phyloP scores from a whole-genome alignment of 768 basidiomycete species.

The Lactarius akahatsu region DNA sequence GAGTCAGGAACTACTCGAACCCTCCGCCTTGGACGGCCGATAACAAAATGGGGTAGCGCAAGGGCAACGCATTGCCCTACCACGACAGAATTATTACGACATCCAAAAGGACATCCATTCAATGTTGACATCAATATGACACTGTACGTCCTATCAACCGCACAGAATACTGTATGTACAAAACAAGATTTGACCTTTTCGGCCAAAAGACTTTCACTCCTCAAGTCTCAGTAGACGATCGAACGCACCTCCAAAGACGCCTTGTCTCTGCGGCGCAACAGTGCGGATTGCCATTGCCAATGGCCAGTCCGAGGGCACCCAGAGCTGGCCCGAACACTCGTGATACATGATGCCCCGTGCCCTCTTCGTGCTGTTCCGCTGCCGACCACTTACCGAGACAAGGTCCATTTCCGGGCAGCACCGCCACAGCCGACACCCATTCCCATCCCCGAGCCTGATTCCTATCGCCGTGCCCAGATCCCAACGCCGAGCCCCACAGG shows the following conservation, averaged over 20 bases:
- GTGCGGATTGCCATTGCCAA: not conserved
- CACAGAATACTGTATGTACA: not conserved
- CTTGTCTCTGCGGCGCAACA: too few relatives aligned
- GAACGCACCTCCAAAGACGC: not conserved
- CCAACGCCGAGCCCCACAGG: not conserved
- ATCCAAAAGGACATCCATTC: not conserved
- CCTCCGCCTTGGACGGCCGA: not conserved
- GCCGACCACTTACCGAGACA: not conserved
- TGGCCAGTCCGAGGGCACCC: not conserved
- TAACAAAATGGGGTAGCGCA: not conserved
- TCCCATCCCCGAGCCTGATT: not conserved
- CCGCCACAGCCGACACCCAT: not conserved
- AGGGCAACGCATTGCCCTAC: not conserved
- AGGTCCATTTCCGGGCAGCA: not conserved
- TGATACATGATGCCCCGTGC: not conserved
- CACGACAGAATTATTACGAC: not conserved
- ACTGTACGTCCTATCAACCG: not conserved
- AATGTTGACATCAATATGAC: not conserved
- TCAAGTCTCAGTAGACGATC: not conserved
- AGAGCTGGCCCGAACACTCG: not conserved
- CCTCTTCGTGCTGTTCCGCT: not conserved
- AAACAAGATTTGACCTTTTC: not conserved
- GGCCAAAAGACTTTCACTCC: not conserved
- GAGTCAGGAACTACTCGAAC: not conserved
- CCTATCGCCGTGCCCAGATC: not conserved